Percentiles rank a stretch among this genome's conserved stretches.
phyloP scores from a whole-genome alignment of 2,329 filamentous ascomycete genomes.

The Penicillium sumatraense region DNA sequence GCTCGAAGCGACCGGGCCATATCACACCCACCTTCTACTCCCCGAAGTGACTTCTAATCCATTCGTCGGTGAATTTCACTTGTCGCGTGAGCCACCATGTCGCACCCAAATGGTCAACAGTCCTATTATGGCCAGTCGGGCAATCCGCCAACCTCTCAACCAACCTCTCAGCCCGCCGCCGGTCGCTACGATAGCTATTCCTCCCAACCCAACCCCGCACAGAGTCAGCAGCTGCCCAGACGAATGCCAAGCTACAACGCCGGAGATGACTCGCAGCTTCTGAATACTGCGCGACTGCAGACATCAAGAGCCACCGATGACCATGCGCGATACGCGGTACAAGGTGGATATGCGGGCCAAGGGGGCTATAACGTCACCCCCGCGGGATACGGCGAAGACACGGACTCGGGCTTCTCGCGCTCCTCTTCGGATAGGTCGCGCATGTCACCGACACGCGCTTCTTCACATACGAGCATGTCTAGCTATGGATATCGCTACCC shows the following conservation, averaged over 20 bases:
- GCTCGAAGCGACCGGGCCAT: background rate
- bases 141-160: constrained; percentile 37
- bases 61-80: background rate
- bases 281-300: constrained; percentile 37
- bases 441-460: constrained; percentile 43
- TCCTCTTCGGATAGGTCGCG: constrained; percentile 40
- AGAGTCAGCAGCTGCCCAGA: constrained; percentile 47
- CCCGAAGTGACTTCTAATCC: background rate
- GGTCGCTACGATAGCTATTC: constrained; percentile 47
- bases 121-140: constrained; percentile 49
- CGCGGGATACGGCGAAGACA: constrained; percentile 33
- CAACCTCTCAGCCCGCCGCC: constrained; percentile 34
- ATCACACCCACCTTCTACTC: too few species aligned
- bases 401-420: constrained; percentile 42
- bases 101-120: constrained; percentile 58
- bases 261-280: constrained; percentile 70
- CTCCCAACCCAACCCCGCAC: constrained; percentile 45
- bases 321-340: constrained; percentile 39
- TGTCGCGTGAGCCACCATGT: constrained; percentile 47
- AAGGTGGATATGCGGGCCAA: constrained; percentile 39
- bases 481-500: constrained; percentile 55
- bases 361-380: constrained; percentile 28
- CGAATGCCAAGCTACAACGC: constrained; percentile 75
- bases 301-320: constrained; percentile 41
- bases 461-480: constrained; percentile 49